Conservation (phyloP, 305 asterid genomes). For the Solanum chacoense region DNA sequence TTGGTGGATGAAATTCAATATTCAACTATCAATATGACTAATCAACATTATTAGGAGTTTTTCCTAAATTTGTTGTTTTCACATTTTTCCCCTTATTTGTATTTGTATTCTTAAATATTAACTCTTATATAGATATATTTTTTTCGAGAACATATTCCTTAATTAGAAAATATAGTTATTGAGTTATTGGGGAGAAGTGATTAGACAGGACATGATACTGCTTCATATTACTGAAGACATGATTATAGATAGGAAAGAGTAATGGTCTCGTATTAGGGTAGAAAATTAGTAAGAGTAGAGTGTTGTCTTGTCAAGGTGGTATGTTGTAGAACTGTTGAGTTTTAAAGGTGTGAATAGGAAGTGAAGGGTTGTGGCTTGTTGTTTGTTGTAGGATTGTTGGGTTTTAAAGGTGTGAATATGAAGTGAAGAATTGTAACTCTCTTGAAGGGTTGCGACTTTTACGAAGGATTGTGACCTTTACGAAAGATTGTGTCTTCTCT, state of each 20-base stretch:
- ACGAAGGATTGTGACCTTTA: neutral
- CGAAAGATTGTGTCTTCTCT: no score
- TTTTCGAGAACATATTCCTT: neutral
- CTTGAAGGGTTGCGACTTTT: no score
- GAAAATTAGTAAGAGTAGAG: neutral
- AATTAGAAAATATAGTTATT: no score
- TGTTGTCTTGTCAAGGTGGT: neutral
- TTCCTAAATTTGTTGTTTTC: neutral
- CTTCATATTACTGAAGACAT: neutral
- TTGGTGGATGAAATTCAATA: neutral
- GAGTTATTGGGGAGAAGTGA: accelerated
- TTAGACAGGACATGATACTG: neutral
- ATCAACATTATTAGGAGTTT: neutral
- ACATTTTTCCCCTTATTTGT: neutral
- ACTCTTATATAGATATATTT: no score
- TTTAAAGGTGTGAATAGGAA: neutral
- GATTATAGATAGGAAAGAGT: no score
- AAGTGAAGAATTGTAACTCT: neutral
- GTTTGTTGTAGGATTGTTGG: no score
- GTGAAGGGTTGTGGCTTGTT: neutral
- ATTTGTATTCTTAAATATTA: neutral
- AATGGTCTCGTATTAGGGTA: neutral
- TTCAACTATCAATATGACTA: neutral
- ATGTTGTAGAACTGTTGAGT: neutral
- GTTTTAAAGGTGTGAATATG: neutral